A percentile compares a stretch with the other conserved stretches of the same genome.
Conservation (phyloP, 164 flowering plant genomes). For the Paratinospora sagittata region DNA sequence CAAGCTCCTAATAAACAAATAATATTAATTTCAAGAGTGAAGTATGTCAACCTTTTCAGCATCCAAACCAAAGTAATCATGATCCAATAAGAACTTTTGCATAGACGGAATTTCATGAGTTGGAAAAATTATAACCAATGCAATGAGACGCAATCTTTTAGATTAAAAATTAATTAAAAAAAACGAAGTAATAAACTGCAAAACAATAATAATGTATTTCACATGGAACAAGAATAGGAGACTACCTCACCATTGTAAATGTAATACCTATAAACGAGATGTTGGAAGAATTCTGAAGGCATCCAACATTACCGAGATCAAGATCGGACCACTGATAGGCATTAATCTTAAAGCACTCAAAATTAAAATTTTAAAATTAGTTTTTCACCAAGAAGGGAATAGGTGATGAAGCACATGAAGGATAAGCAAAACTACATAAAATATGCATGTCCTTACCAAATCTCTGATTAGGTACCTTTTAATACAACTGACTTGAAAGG, state of each 20-base stretch:
- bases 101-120: conserved; percentile 30
- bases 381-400: no score
- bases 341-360: no score
- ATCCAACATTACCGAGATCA: conserved; percentile 21
- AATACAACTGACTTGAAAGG: no score
- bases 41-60: conserved; percentile 50
- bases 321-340: conserved; percentile 2
- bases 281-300: conserved; percentile 19
- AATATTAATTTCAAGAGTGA: neutral
- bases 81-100: conserved; percentile 35
- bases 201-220: neutral
- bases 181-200: neutral
- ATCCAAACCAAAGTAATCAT: conserved; percentile 64
- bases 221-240: conserved; percentile 7
- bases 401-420: no score
- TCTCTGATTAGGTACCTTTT: no score
- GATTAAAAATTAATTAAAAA: neutral
- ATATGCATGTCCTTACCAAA: no score
- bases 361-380: no score
- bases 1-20: neutral
- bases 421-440: no score
- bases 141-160: conserved; percentile 30
- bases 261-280: conserved; percentile 31
- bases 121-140: conserved; percentile 58
- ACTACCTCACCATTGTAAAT: conserved; percentile 34